phyloP scores from a whole-genome alignment of 2,329 filamentous ascomycete genomes.

The Aspergillus fijiensis region DNA sequence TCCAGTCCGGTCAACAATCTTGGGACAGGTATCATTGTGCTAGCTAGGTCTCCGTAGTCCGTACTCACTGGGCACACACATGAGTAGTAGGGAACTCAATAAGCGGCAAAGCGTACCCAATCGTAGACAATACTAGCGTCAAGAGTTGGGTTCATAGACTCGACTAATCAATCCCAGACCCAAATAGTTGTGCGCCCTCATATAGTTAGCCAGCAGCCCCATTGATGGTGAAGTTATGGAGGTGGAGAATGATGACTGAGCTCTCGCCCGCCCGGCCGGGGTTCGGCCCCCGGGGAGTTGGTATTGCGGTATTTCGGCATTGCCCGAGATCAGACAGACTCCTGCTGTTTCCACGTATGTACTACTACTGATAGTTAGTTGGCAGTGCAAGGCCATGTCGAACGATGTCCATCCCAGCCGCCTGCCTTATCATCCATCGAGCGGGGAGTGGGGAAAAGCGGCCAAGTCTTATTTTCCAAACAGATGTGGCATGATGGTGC shows the following conservation, averaged over 20 bases:
- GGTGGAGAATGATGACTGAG: background rate
- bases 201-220: no score
- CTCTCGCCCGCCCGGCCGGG: slow-evolving; percentile 3
- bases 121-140: no score
- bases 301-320: background rate
- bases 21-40: background rate
- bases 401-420: no score
- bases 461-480: background rate
- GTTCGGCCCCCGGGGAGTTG: background rate
- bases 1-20: background rate
- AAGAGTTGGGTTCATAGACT: no score
- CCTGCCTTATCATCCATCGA: background rate
- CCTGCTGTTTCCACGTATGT: background rate
- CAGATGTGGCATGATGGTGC: slow-evolving; percentile 14
- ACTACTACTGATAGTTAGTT: background rate
- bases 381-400: background rate
- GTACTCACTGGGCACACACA: background rate
- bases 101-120: no score
- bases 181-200: no score
- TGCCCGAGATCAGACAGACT: background rate
- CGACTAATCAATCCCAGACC: no score
- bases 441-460: background rate
- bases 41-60: no score
- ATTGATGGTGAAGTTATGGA: no score
- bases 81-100: no score